Conservation (phyloP, 768 basidiomycete species). For the Boletus eberwhitei region DNA sequence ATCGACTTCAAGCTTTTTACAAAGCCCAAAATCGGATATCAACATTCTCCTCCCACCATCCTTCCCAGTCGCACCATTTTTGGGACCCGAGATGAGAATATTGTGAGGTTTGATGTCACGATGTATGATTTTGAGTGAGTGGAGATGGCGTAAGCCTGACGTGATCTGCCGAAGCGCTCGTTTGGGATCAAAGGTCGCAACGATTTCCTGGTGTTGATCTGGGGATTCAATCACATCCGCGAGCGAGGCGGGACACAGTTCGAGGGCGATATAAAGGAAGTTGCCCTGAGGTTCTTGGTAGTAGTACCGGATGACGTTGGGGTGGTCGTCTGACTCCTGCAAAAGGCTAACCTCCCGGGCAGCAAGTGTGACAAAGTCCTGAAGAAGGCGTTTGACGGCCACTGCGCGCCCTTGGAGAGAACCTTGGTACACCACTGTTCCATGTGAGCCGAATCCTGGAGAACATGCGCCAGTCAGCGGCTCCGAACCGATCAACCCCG, state of each 20-base stretch:
- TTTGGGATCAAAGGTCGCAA: constrained; percentile 78
- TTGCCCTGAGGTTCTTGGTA: constrained; percentile 92
- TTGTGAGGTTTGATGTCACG: constrained; percentile 99
- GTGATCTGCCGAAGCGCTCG: constrained; percentile 85
- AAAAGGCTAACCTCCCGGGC: constrained; percentile 90
- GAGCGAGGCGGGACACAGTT: constrained; percentile 87
- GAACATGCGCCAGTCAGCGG: constrained; percentile 4
- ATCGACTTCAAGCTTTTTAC: constrained; percentile 91
- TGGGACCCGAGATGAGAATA: constrained; percentile 79
- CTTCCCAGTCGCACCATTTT: constrained; percentile 44
- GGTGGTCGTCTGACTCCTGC: constrained; percentile 96
- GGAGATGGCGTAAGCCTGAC: constrained; percentile 83
- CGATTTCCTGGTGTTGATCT: constrained; percentile 73
- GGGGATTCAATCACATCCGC: constrained; percentile 85
- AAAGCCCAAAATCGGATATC: constrained; percentile 96
- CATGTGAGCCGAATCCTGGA: constrained; percentile 91
- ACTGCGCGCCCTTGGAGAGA: constrained; percentile 96
- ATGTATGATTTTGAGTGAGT: constrained; percentile 94
- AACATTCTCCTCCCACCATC: constrained; percentile 69
- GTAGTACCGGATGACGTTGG: constrained; percentile 97
- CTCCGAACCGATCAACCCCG: neutral
- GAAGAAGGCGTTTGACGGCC: constrained; percentile 94
- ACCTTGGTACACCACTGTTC: constrained; percentile 92
- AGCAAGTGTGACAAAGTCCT: constrained; percentile 94
- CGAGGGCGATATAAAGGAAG: constrained; percentile 97